Conservation (phyloP, 257 asterid genomes). For the Nicotiana noctiflora region DNA sequence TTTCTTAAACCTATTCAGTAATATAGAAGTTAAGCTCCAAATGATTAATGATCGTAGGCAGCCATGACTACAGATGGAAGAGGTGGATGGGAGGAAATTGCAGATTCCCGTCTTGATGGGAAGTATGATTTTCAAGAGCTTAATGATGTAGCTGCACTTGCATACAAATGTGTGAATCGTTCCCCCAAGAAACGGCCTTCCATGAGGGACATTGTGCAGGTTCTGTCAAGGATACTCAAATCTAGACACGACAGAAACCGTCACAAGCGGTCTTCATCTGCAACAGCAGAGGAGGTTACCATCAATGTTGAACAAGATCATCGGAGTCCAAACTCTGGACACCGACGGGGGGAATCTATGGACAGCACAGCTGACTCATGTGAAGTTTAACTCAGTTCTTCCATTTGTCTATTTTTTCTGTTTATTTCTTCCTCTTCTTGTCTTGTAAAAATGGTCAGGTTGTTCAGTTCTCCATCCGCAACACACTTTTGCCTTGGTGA, state of each 20-base stretch:
- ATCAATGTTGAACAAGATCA: slow-evolving; percentile 39
- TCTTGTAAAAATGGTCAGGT: slow-evolving; percentile 25
- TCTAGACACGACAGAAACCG: slow-evolving; percentile 33
- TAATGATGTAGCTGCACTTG: slow-evolving; percentile 66
- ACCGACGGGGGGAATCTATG: slow-evolving; percentile 51
- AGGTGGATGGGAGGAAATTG: slow-evolving; percentile 92
- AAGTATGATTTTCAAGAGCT: slow-evolving; percentile 58
- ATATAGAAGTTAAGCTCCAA: background rate
- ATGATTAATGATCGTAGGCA: slow-evolving; percentile 43
- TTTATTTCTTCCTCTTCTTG: background rate
- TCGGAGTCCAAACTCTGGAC: slow-evolving; percentile 38
- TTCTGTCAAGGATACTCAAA: slow-evolving; percentile 57
- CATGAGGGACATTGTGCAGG: slow-evolving; percentile 82
- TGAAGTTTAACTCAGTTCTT: slow-evolving; percentile 35
- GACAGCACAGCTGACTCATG: slow-evolving; percentile 62
- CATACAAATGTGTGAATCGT: slow-evolving; percentile 67
- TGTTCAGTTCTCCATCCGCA: background rate
- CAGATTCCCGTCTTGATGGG: slow-evolving; percentile 76
- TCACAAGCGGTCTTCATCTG: slow-evolving; percentile 35
- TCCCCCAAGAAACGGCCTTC: slow-evolving; percentile 60
- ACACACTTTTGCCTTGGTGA: slow-evolving; percentile 7
- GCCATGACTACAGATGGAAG: slow-evolving; percentile 86
- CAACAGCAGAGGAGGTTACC: slow-evolving; percentile 38
- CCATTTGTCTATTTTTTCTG: slow-evolving; percentile 3
- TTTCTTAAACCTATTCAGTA: background rate